Conservation (phyloP, 331 rosid species). For the Quercus lobata region DNA sequence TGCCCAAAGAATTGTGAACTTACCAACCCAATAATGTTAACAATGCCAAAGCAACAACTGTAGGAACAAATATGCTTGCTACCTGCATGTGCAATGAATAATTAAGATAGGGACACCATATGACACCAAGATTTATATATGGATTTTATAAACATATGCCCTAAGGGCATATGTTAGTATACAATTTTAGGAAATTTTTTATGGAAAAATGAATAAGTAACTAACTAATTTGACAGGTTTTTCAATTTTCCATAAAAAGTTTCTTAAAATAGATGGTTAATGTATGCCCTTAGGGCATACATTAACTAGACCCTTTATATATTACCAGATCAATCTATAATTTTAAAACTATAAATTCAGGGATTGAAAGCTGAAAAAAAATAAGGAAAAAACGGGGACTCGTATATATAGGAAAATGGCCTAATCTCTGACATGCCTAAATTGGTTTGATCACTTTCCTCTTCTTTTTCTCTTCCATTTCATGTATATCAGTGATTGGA, state of each 20-base stretch:
- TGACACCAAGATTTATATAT: neutral
- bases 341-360: neutral
- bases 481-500: no score
- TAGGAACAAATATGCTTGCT: conserved; percentile 93
- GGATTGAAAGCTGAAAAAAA: neutral
- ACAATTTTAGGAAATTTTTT: no score
- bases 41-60: conserved; percentile 70
- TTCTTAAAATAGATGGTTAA: no score
- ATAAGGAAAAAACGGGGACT: neutral
- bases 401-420: neutral
- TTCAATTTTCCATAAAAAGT: no score
- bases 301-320: neutral
- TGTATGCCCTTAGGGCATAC: no score
- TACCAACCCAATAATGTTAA: conserved; percentile 82
- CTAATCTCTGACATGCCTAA: neutral
- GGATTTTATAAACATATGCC: no score
- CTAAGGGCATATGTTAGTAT: no score
- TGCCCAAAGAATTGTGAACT: conserved; percentile 22
- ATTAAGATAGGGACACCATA: conserved; percentile 15
- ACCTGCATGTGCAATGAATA: conserved; percentile 48
- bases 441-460: neutral
- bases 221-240: no score
- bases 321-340: neutral
- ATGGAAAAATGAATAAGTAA: no score
- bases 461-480: no score